Evolutionary conservation across 306 rosid genomes (phyloP).

Genomic region (Comarum palustre): DNA sequence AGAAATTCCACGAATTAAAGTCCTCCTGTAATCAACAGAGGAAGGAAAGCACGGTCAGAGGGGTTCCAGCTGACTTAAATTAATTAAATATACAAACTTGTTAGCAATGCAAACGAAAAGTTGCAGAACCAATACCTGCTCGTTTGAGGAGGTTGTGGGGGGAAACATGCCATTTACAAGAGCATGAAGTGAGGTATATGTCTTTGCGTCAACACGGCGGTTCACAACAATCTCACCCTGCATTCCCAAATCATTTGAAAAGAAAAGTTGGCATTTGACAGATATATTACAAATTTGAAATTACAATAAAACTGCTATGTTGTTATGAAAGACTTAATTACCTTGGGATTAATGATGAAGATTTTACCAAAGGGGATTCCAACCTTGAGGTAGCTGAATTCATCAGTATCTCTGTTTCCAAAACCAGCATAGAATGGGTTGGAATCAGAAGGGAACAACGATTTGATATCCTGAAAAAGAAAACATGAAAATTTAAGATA

Average conservation of each 20-base stretch:
- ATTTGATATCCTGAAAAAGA: slow-evolving; percentile 62
- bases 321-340: slow-evolving; percentile 34
- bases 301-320: not conserved
- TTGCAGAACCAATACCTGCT: slow-evolving; percentile 56
- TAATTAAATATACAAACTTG: not conserved
- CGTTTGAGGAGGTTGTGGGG: slow-evolving; percentile 47
- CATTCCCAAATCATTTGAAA: slow-evolving; percentile 36
- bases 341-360: slow-evolving; percentile 92
- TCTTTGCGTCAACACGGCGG: slow-evolving; percentile 63
- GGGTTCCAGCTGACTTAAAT: not conserved
- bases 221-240: slow-evolving; percentile 90
- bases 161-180: slow-evolving; percentile 95
- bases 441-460: slow-evolving; percentile 80
- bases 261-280: slow-evolving; percentile 21
- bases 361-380: slow-evolving; percentile 93
- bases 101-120: not conserved
- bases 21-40: slow-evolving; percentile 66
- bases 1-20: slow-evolving; percentile 88
- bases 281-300: slow-evolving; percentile 13
- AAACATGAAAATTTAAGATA: not conserved
- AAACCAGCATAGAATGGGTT: slow-evolving; percentile 98
- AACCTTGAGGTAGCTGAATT: slow-evolving; percentile 87
- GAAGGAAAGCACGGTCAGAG: not conserved
- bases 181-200: slow-evolving; percentile 80
- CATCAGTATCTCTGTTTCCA: slow-evolving; percentile 96